These are phyloP conservation scores for Pleurotus eryngii DNA, from an alignment of 768 basidiomycete species.

Conservation along the genomic window DNA sequence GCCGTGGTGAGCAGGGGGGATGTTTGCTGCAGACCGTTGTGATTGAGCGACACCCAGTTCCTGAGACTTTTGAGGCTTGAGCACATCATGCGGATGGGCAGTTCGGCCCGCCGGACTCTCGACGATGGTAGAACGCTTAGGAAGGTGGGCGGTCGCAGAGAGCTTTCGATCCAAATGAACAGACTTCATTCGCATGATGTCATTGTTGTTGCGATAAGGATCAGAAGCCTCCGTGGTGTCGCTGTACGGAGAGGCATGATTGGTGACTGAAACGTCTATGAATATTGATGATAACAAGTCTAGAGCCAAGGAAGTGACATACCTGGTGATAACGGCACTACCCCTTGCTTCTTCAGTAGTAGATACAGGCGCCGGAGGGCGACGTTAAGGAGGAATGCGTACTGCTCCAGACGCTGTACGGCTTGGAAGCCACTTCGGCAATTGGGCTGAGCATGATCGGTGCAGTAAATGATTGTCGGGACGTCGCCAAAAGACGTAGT, in stretches of 20 bases:
- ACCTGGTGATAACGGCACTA: constrained; percentile 83
- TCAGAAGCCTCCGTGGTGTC: constrained; percentile 50
- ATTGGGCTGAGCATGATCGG: constrained; percentile 65
- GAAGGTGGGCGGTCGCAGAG: constrained; percentile 87
- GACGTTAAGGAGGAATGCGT: constrained; percentile 94
- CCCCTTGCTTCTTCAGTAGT: constrained; percentile 82
- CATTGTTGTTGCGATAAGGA: constrained; percentile 81
- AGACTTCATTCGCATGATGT: constrained; percentile 93
- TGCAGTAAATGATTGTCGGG: constrained; percentile 73
- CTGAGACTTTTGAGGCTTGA: constrained; percentile 44
- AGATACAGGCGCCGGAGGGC: constrained; percentile 89
- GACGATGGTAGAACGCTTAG: constrained; percentile 92
- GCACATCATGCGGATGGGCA: constrained; percentile 67
- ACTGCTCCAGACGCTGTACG: constrained; percentile 94
- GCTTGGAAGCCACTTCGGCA: constrained; percentile 81
- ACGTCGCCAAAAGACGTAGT: constrained; percentile 69
- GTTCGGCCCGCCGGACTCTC: constrained; percentile 90
- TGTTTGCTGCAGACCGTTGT: constrained; percentile 19
- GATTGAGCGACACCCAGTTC: constrained; percentile 39
- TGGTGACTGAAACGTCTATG: constrained; percentile 20
- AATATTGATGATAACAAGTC: constrained; percentile 5
- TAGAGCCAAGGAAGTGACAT: constrained; percentile 17
- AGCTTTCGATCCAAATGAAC: constrained; percentile 94
- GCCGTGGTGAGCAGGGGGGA: constrained; percentile 27
- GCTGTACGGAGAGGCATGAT: constrained; percentile 24